Conservation (phyloP, 257 asterid species). For the Forsythia suspensa region DNA sequence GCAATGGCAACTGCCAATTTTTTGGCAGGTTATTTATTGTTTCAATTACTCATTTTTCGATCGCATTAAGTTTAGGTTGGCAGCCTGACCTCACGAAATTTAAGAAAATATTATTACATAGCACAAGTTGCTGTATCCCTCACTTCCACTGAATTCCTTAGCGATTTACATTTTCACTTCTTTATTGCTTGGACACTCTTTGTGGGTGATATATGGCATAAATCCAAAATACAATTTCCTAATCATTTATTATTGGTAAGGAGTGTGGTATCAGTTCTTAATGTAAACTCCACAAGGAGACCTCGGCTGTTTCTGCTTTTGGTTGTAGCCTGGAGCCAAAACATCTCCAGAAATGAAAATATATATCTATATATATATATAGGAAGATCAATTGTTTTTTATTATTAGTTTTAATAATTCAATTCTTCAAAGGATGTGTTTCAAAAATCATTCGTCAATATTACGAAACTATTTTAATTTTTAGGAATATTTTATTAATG, state of each 20-base stretch:
- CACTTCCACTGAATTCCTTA: not conserved
- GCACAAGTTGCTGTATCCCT: not conserved
- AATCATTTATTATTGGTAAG: not conserved
- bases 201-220: not conserved
- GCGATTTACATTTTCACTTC: not conserved
- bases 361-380: too few relatives aligned
- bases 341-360: too few relatives aligned
- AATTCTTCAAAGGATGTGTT: not conserved
- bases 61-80: constrained; percentile 20
- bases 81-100: constrained; percentile 24
- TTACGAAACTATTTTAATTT: too few relatives aligned
- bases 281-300: too few relatives aligned
- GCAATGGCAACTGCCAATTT: not conserved
- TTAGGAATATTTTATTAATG: too few relatives aligned
- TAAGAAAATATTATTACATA: constrained; percentile 7
- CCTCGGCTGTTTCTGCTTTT: too few relatives aligned
- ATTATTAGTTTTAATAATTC: too few relatives aligned
- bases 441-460: not conserved
- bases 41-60: constrained; percentile 22
- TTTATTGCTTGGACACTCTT: not conserved
- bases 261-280: not conserved
- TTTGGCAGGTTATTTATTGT: constrained; percentile 9
- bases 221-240: not conserved
- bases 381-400: too few relatives aligned
- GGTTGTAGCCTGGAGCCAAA: too few relatives aligned